Base-by-base conservation (phyloP, 2,329 filamentous ascomycete genomes). In the Lachnellula subtilissima region DNA sequence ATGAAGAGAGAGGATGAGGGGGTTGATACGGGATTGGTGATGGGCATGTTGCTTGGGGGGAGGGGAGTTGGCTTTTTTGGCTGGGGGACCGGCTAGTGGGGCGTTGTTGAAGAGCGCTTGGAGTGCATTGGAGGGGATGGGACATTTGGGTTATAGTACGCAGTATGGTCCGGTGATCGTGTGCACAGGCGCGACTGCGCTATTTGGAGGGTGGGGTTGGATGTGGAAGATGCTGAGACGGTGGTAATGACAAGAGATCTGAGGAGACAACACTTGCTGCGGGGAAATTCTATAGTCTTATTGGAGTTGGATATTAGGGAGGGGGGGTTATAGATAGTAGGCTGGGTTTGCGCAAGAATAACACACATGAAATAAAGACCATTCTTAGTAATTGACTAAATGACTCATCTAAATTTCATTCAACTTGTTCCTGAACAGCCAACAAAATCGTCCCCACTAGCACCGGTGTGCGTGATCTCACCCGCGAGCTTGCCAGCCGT, bases 381-480 rank as follows among this genome's bases (percentile, higher is more conserved):
- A 28, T 9, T 9, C 28, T 9, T 28, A 28, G 28, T 3, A 28
- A 28, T 9, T 9, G 28, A 28, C 28, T 28, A 28, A 8, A 28
- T 9, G 28, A 9, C 28, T 8, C 7, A 28, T 9, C 28, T 9
- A 28, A 9, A 9, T 9, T 9, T 28, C 9, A 28, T 2, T 28
- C 8, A 61, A 28, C 47, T 59, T 6, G 58, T 59, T 11, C 60
- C 60, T 14, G 58, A 49, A 71, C 86, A 89, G n/a, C 75, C 79
- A 54, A 89, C 83, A 71, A 89, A 89, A 71, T 80, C 75, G 69
- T 88, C 84, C 7, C 84, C 84, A 50, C 78, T 82, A 17, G 86
- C 86, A 28, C 86, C 86, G 22, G 83, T 87, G 66, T 89, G 87
- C 0, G 87, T 89, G 60, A 89, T 87, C 28, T 80, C 74, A 39